Percentiles rank a stretch among this genome's conserved stretches.
Evolutionary conservation across 495 filamentous ascomycete genomes (phyloP).

Genomic region (Chaetomium fimeti): DNA sequence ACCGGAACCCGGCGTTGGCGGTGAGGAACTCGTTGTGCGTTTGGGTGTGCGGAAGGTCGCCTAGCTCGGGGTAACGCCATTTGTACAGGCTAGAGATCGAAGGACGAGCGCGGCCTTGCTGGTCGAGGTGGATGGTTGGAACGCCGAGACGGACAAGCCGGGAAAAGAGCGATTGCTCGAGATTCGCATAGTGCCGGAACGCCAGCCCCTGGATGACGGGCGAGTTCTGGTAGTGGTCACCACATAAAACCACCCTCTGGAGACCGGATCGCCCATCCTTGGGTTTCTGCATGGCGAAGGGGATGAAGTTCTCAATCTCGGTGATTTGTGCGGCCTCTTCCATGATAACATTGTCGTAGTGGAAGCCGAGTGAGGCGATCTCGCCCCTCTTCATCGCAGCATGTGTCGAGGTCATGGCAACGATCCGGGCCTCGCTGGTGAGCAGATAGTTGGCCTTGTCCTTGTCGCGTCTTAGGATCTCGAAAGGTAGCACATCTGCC

Average conservation of each 20-base stretch:
- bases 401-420: constrained; percentile 98
- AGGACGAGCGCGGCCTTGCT: constrained; percentile 84
- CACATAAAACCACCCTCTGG: constrained; percentile 86
- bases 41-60: constrained; percentile 73
- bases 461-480: constrained; percentile 80
- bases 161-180: constrained; percentile 93
- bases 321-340: constrained; percentile 99
- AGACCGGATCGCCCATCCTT: constrained; percentile 70
- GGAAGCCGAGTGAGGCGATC: constrained; percentile 87
- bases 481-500: constrained; percentile 91
- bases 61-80: constrained; percentile 85
- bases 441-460: constrained; percentile 96
- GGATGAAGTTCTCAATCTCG: constrained; percentile 96
- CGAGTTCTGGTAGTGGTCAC: constrained; percentile 95
- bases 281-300: constrained; percentile 81
- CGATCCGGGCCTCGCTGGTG: constrained; percentile 89
- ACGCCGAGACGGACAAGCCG: constrained; percentile 87
- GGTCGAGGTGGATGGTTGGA: constrained; percentile 83
- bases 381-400: constrained; percentile 95
- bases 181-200: constrained; percentile 92
- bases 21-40: constrained; percentile 66
- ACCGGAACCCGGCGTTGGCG: constrained; percentile 88
- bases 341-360: constrained; percentile 98
- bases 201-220: constrained; percentile 94
- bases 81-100: constrained; percentile 86